Evolutionary conservation across 768 basidiomycete genomes (phyloP), one percentile per base, ranked within the genome.

Genomic region (Tricholoma hemisulphureum): DNA sequence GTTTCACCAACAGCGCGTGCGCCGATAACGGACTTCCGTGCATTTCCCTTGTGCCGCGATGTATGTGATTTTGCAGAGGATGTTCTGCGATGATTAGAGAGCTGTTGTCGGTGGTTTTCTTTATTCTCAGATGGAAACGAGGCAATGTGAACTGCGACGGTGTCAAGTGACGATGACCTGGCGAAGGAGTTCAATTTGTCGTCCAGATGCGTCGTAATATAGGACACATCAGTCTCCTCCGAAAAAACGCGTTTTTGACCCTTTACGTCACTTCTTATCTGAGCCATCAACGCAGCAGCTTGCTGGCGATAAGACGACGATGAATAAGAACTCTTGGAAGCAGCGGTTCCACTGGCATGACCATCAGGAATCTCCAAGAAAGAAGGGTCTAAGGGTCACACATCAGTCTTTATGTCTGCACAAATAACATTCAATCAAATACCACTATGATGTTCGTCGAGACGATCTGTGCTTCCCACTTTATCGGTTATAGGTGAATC

Each of bases 261-360:
- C 64, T 83, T 85, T 80, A 92, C 84, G 63, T 91, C 90, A 57
- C 78, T 81, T 71, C 88, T 88, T 61, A 95, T 93, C 62, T 92
- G 89, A 23, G 88, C 88, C 89, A 95, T 93, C 46, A 95, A 72
- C 23, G 79, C 84, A 8, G 84, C 89, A 11, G 91, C 93, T 63
- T 91, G 86, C 63, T 84, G 78, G 39, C 92, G 83, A 68, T 91
- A 91, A 8, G 80, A 82, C 20, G 85, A 76, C 7, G 89, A 87
- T 0, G 88, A 86, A 57, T 83, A 83, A 2, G 75, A 72, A 48
- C 65, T 56, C 57, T 67, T 72, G 26, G 76, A 73, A 51, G 60
- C 67, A n/a, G 71, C 61, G 11, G 73, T 69, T 26, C 69, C 70
- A 58, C 69, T 71, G 20, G 59, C 62, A 43, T 60, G 63, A 24